A percentile compares a stretch with the other conserved stretches of the same genome.
Conservation (phyloP, 139 green algal genomes). For the Asterochloris sp. region DNA sequence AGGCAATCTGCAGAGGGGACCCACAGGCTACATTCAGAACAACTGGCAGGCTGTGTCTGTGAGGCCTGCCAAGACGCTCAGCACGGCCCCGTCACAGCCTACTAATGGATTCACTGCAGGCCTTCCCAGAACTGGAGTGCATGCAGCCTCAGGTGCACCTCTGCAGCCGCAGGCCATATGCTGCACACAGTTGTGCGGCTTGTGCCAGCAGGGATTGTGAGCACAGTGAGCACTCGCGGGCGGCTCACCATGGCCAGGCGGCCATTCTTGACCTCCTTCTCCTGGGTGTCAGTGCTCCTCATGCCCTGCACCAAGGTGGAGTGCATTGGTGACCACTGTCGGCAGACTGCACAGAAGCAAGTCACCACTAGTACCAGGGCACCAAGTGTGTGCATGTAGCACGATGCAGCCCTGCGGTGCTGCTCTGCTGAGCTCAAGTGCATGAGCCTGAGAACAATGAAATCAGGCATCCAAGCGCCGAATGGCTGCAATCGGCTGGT, state of each 20-base stretch:
- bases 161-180: background rate
- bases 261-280: conserved; percentile 98
- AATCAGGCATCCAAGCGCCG: too few relatives aligned
- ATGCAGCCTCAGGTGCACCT: background rate
- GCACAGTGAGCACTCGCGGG: too few relatives aligned
- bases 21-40: too few relatives aligned
- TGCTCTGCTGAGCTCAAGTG: conserved; percentile 54
- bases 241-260: conserved; percentile 82
- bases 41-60: too few relatives aligned
- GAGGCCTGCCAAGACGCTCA: too few relatives aligned
- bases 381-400: too few relatives aligned
- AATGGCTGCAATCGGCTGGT: too few relatives aligned
- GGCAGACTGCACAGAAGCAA: too few relatives aligned
- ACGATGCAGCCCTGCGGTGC: too few relatives aligned
- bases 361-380: too few relatives aligned
- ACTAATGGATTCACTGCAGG: too few relatives aligned
- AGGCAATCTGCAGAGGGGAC: conserved; percentile 45
- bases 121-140: background rate
- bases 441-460: background rate
- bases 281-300: conserved; percentile 59
- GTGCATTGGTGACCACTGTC: background rate
- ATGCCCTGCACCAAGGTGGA: conserved; percentile 1
- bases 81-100: too few relatives aligned
- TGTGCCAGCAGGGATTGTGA: background rate
- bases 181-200: background rate